Evolutionary conservation across 2,329 filamentous ascomycete species (phyloP).

Genomic region (Nothopassalora personata): DNA sequence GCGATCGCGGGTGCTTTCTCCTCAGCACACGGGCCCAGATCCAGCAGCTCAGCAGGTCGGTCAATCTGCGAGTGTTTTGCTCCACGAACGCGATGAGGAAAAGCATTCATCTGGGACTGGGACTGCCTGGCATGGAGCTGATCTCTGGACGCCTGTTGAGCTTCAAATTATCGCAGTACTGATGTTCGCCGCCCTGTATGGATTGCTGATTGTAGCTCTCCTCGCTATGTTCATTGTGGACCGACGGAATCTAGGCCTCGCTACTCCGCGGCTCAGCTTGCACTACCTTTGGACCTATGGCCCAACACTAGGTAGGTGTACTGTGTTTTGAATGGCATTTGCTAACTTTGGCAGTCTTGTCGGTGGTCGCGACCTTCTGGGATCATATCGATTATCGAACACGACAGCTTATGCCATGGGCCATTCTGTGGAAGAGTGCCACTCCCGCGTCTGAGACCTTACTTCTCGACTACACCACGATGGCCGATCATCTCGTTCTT

Average conservation of each 20-base stretch:
- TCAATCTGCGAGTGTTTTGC: no score
- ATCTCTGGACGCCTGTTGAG: not conserved
- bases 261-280: not conserved
- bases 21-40: no score
- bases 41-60: no score
- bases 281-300: not conserved
- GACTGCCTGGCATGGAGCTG: not conserved
- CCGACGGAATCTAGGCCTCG: not conserved
- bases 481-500: not conserved
- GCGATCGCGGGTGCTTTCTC: no score
- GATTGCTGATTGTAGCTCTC: not conserved
- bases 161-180: not conserved
- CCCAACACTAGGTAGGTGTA: not conserved
- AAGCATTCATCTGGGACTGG: not conserved
- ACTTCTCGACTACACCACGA: not conserved
- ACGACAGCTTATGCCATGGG: not conserved
- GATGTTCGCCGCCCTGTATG: not conserved
- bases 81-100: not conserved
- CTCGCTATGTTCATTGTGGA: not conserved
- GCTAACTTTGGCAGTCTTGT: not conserved
- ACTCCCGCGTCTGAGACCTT: not conserved
- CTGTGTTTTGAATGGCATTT: not conserved
- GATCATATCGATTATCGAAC: not conserved
- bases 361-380: no score
- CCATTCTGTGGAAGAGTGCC: not conserved